These are phyloP conservation scores for Cicer bijugum DNA, from an alignment of 306 rosid genomes.

Conservation along the genomic window DNA sequence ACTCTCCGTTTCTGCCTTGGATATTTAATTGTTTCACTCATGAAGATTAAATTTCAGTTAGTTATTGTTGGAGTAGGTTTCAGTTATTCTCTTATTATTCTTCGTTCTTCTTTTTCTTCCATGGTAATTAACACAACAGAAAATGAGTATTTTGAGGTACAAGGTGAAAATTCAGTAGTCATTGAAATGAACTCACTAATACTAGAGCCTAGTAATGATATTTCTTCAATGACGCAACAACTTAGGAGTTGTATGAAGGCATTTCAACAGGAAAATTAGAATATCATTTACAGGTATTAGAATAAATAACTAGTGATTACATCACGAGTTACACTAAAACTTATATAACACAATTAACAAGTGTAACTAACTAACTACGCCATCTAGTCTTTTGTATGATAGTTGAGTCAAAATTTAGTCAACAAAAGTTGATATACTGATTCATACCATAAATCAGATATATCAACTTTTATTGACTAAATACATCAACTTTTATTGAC, in stretches of 20 bases:
- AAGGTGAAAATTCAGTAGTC: background rate
- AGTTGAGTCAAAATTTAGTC: too few relatives aligned
- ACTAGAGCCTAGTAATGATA: background rate
- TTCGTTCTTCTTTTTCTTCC: background rate
- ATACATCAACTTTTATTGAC: too few relatives aligned
- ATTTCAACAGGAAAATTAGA: background rate
- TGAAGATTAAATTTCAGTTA: conserved; percentile 17
- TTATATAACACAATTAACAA: too few relatives aligned
- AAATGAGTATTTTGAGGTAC: background rate
- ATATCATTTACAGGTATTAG: background rate
- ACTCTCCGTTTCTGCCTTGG: background rate
- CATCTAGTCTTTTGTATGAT: too few relatives aligned
- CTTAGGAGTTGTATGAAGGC: background rate
- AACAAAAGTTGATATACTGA: too few relatives aligned
- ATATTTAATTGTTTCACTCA: conserved; percentile 13
- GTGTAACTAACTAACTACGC: too few relatives aligned
- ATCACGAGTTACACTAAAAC: too few relatives aligned
- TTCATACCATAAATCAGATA: too few relatives aligned
- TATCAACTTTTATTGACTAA: too few relatives aligned
- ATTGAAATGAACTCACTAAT: background rate
- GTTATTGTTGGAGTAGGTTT: background rate
- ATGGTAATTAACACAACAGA: too few relatives aligned
- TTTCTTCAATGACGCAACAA: background rate
- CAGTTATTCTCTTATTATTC: background rate
- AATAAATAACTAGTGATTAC: too few relatives aligned